Base-by-base conservation (phyloP, 768 basidiomycete genomes). In the Chalciporus piperatus region DNA sequence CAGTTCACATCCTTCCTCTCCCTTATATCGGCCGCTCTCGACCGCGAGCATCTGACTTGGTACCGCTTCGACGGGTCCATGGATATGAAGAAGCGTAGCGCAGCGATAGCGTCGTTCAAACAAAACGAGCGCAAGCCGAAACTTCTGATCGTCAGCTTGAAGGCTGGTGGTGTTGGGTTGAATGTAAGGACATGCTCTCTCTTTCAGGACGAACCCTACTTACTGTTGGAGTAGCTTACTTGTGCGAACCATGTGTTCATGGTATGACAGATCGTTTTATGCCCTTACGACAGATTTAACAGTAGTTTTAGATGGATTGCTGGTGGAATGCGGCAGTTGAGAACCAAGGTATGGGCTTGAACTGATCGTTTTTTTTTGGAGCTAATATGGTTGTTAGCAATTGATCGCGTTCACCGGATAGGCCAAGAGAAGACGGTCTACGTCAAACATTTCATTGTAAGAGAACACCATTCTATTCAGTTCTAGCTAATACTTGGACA, bases 21-120 rank as follows among this genome's bases (percentile, higher is more conserved):
- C 60, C 74, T 95, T 14, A 91, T 95, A 50, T 82, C 91, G 59
- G 66, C 72, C 1, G 82, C 78, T 4, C 72, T 95, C 48, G 76
- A 84, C 45, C 82, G 87, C 17, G 89, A 94, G 61, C 67, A 70
- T 1, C 75, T 91, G 55, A 72, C 81, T 39, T 84, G 82, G 60
- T 84, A 83, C 57, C 82, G 96, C 17, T 92, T 98, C 61, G 96
- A 98, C 65, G 96, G 96, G 1, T 83, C 90, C 0, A 92, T 98
- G 90, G 85, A 85, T 59, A 76, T 96, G 56, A 89, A 87, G 70
- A 87, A 87, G 65, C 80, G 92, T 48, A 82, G 79, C 35, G 78
- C 78, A 9, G 87, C 91, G 3, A 76, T 98, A 35, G 74, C 81
- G 39, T 84, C 84, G 54, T 98, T 98, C 75, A 88, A 83, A 59